Percentiles rank a stretch among this genome's conserved stretches.
These are phyloP conservation scores for Talaromyces liani DNA, from an alignment of 495 filamentous ascomycete genomes.

Conservation along the genomic window DNA sequence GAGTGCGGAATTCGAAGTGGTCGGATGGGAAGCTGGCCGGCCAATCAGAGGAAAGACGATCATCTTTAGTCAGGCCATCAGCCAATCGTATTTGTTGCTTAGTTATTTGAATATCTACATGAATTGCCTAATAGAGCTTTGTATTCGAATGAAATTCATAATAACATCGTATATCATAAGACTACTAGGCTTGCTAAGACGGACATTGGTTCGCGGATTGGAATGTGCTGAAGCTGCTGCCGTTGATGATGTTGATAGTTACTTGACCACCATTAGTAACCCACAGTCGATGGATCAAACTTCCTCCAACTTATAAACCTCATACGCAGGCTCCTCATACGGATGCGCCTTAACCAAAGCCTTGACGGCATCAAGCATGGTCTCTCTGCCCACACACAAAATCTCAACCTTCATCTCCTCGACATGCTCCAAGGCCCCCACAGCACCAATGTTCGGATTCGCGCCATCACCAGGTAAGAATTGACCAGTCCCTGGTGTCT, in stretches of 20 bases:
- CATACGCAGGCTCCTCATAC: slow-evolving; percentile 70
- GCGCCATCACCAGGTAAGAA: slow-evolving; percentile 34
- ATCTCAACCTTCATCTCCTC: slow-evolving; percentile 48
- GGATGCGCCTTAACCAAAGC: slow-evolving; percentile 57
- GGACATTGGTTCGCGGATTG: too few species aligned
- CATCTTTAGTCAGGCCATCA: neutral
- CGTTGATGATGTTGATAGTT: neutral
- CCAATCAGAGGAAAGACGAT: slow-evolving; percentile 2
- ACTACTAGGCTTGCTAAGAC: neutral
- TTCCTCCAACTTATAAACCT: slow-evolving; percentile 67
- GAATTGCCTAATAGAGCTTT: neutral
- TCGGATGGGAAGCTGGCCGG: neutral
- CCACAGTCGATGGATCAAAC: too few species aligned
- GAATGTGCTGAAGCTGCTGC: neutral
- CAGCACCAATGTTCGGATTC: slow-evolving; percentile 30
- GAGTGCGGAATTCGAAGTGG: neutral
- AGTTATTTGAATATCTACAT: neutral
- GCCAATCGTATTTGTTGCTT: neutral
- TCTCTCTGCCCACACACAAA: slow-evolving; percentile 41
- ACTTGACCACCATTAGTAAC: neutral
- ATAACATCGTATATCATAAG: neutral
- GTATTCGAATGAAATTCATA: neutral
- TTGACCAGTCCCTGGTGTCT: slow-evolving; percentile 30
- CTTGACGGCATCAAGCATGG: slow-evolving; percentile 37
- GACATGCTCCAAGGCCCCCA: slow-evolving; percentile 35